Conservation (phyloP, 2,329 filamentous ascomycete species). For the Scedosporium minutisporum region DNA sequence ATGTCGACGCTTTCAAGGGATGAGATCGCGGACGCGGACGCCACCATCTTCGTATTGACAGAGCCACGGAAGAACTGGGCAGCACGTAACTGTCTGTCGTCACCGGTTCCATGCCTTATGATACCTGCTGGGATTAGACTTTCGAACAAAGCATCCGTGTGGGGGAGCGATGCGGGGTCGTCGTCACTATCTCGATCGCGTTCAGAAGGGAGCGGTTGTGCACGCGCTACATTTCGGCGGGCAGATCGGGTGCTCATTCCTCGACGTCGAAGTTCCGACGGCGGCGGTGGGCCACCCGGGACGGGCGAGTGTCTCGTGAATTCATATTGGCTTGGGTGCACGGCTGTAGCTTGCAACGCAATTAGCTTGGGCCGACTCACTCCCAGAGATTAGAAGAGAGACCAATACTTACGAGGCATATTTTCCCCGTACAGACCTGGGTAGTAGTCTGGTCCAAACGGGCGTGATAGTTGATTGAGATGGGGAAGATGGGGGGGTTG, state of each 20-base stretch:
- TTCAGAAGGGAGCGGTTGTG: not conserved
- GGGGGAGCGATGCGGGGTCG: not conserved
- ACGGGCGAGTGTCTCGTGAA: not conserved
- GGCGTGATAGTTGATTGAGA: not conserved
- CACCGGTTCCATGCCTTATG: conserved; percentile 1
- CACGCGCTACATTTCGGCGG: not conserved
- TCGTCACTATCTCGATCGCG: conserved; percentile 6
- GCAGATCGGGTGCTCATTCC: not conserved
- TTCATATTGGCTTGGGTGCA: not conserved
- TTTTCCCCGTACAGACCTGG: not conserved
- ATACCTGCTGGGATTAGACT: not conserved
- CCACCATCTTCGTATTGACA: conserved; percentile 32
- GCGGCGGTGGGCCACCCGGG: not conserved
- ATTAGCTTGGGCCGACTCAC: not conserved
- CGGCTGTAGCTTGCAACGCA: not conserved
- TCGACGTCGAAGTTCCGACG: conserved; percentile 1
- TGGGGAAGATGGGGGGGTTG: not conserved
- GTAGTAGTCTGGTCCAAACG: not conserved
- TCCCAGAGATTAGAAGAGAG: not conserved
- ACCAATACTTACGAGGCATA: not conserved
- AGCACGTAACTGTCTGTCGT: conserved; percentile 6
- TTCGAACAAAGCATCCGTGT: not conserved
- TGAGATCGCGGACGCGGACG: conserved; percentile 35
- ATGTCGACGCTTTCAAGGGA: conserved; percentile 37
- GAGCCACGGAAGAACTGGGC: conserved; percentile 36